phyloP scores from a whole-genome alignment of 495 filamentous ascomycete genomes.

The Neurospora terricola region DNA sequence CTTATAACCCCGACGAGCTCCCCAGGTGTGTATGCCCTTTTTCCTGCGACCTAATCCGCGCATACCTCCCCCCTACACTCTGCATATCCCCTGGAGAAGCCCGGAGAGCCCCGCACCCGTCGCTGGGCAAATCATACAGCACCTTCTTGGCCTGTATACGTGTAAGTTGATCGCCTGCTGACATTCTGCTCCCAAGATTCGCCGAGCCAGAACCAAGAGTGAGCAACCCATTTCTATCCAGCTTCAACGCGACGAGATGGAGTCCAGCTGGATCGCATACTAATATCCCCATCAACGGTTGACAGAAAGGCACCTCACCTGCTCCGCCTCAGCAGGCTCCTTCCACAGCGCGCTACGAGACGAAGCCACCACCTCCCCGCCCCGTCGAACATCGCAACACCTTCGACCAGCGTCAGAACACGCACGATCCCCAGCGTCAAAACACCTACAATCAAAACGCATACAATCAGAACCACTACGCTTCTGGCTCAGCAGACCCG shows the following conservation, averaged over 20 bases:
- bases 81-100: constrained; percentile 6
- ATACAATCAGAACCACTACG: not conserved
- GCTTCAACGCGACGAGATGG: not conserved
- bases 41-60: not conserved
- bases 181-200: constrained; percentile 47
- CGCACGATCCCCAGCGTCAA: not conserved
- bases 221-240: constrained; percentile 13
- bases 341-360: constrained; percentile 27
- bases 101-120: constrained; percentile 1
- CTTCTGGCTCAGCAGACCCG: not conserved
- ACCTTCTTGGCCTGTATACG: not conserved
- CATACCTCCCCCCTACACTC: constrained; percentile 12
- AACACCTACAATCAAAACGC: not conserved
- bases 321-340: constrained; percentile 8
- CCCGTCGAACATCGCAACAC: constrained; percentile 18
- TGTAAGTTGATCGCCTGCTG: constrained; percentile 9
- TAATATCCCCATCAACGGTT: not conserved
- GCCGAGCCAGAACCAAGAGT: constrained; percentile 85
- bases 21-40: constrained; percentile 61
- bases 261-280: constrained; percentile 5
- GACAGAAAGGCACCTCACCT: constrained; percentile 21
- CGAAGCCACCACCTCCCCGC: constrained; percentile 27
- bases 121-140: not conserved
- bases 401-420: constrained; percentile 4
- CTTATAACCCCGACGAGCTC: constrained; percentile 92